Conservation (phyloP, 2,329 filamentous ascomycete species). For the Botrytis tulipae region DNA sequence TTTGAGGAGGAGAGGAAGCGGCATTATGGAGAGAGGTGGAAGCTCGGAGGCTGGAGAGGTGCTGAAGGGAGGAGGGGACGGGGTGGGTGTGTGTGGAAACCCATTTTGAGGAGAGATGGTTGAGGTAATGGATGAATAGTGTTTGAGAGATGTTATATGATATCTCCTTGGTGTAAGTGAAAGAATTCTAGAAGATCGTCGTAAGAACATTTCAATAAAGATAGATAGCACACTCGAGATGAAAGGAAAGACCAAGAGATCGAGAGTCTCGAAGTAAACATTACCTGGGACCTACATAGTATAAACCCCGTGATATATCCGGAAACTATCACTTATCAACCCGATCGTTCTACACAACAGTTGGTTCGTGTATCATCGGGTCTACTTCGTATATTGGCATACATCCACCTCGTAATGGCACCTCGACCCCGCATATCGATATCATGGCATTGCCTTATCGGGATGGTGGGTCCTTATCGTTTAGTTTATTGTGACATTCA, state of each 20-base stretch:
- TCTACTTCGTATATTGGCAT: background rate
- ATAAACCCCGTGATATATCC: background rate
- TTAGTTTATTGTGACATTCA: background rate
- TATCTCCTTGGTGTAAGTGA: background rate
- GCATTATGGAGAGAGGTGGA: slow-evolving; percentile 24
- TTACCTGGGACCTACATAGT: background rate
- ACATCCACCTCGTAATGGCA: background rate
- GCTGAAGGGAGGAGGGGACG: background rate
- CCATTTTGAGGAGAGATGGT: background rate
- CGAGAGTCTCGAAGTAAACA: background rate
- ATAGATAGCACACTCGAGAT: background rate
- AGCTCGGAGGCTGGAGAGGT: background rate
- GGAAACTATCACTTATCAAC: background rate
- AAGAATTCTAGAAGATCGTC: background rate
- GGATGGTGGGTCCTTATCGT: slow-evolving; percentile 7
- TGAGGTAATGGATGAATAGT: background rate
- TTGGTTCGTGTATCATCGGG: slow-evolving; percentile 8
- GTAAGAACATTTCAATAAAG: background rate
- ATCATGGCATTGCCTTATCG: slow-evolving; percentile 2
- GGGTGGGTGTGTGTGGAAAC: background rate
- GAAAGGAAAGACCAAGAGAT: background rate
- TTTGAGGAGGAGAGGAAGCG: slow-evolving; percentile 17
- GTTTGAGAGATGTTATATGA: background rate
- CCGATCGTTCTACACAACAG: background rate
- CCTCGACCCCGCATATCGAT: slow-evolving; percentile 7